Conservation (phyloP, 2,329 filamentous ascomycete species). For the Arthrobotrys conoides region DNA sequence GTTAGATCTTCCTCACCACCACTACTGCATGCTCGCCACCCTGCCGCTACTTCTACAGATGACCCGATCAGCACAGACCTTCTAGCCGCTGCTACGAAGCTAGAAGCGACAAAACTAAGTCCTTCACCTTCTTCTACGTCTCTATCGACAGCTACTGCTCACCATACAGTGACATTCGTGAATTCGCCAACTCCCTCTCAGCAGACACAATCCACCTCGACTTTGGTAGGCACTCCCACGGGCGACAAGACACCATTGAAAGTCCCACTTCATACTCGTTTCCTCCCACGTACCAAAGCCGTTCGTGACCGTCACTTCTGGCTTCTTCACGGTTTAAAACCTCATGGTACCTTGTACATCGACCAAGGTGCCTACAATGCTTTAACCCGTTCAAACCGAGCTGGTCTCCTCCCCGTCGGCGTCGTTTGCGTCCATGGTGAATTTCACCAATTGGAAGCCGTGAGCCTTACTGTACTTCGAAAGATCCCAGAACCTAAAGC, state of each 20-base stretch:
- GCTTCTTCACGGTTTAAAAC: conserved; percentile 91
- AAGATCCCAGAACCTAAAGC: background rate
- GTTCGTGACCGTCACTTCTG: conserved; percentile 91
- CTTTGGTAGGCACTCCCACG: conserved; percentile 12
- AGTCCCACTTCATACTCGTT: conserved; percentile 86
- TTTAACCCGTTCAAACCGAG: conserved; percentile 77
- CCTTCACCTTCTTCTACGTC: conserved; percentile 61
- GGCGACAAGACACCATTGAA: conserved; percentile 11
- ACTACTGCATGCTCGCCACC: conserved; percentile 82
- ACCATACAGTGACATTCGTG: conserved; percentile 29
- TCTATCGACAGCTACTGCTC: conserved; percentile 35
- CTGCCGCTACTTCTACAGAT: conserved; percentile 76
- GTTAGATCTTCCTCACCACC: conserved; percentile 39
- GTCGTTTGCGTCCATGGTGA: conserved; percentile 88
- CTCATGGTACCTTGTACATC: conserved; percentile 92
- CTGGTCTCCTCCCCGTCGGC: conserved; percentile 89
- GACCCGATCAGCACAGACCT: conserved; percentile 52
- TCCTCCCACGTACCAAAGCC: conserved; percentile 85
- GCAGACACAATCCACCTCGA: background rate
- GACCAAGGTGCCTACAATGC: conserved; percentile 89
- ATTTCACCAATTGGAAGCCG: conserved; percentile 93
- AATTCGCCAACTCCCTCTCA: conserved; percentile 36
- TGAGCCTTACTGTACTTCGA: conserved; percentile 78
- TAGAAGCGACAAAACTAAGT: conserved; percentile 59
- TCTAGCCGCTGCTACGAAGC: conserved; percentile 42